Conservation (phyloP, 106 monocot genomes). For the Acorus gramineus region DNA sequence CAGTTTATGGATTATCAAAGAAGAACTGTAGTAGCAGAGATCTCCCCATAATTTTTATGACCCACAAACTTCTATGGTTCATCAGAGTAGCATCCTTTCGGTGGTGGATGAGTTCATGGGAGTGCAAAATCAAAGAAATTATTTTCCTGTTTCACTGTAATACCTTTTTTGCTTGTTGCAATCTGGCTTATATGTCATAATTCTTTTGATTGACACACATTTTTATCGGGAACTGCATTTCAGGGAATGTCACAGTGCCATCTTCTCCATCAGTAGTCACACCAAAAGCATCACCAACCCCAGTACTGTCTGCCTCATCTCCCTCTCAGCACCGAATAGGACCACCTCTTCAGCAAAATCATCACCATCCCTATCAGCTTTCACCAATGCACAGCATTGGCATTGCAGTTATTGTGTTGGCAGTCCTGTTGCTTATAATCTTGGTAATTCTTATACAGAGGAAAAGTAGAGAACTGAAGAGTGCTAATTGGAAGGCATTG, state of each 20-base stretch:
- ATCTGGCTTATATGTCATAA: too few species aligned
- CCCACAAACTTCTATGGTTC: too few species aligned
- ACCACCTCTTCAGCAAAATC: slow-evolving; percentile 15
- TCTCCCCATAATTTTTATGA: too few species aligned
- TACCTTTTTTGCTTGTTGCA: too few species aligned
- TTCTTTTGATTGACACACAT: too few species aligned
- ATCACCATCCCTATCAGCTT: slow-evolving; percentile 21
- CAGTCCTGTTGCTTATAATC: slow-evolving; percentile 43
- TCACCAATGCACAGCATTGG: slow-evolving; percentile 52
- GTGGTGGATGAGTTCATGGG: too few species aligned
- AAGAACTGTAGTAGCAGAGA: too few species aligned
- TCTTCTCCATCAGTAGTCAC: slow-evolving; percentile 7
- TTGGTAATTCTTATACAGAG: slow-evolving; percentile 57
- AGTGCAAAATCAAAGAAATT: too few species aligned
- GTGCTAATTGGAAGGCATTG: slow-evolving; percentile 30
- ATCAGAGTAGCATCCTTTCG: too few species aligned
- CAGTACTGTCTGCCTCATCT: slow-evolving; percentile 19
- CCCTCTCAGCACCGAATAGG: slow-evolving; percentile 28
- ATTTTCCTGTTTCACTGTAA: background rate
- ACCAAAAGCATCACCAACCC: slow-evolving; percentile 39
- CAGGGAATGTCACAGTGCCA: slow-evolving; percentile 29
- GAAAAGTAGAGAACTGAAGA: slow-evolving; percentile 63
- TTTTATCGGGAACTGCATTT: background rate
- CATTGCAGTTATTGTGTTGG: slow-evolving; percentile 37
- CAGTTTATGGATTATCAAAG: too few species aligned